phyloP scores from a whole-genome alignment of 768 basidiomycete genomes.

The Baorangia bicolor region DNA sequence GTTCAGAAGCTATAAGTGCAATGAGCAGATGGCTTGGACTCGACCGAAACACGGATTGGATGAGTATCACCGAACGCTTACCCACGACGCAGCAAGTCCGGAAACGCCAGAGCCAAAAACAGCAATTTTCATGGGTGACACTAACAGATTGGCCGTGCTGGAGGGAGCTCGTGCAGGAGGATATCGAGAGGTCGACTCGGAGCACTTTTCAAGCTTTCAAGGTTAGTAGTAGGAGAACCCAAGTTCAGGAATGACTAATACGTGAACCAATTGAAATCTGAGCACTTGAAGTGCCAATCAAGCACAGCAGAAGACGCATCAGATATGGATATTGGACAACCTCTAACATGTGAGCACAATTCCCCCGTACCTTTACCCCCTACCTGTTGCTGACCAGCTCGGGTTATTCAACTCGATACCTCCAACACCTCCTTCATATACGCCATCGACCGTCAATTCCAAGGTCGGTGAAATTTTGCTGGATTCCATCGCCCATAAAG shows the following conservation, averaged over 20 bases:
- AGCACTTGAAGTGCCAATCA: not conserved
- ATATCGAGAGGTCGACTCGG: not conserved
- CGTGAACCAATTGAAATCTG: not conserved
- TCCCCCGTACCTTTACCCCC: constrained; percentile 5
- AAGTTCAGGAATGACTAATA: not conserved
- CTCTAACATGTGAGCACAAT: not conserved
- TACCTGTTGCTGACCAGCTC: constrained; percentile 42
- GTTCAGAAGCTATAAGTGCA: constrained; percentile 55
- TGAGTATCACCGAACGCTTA: constrained; percentile 24
- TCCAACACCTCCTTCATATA: constrained; percentile 68
- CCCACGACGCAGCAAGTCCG: constrained; percentile 78
- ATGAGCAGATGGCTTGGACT: not conserved
- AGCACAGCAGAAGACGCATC: not conserved
- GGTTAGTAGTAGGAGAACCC: not conserved
- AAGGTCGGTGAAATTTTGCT: constrained; percentile 50
- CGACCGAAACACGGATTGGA: not conserved
- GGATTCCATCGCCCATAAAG: constrained; percentile 66
- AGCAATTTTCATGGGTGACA: constrained; percentile 46
- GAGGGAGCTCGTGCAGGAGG: not conserved
- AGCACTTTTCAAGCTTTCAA: not conserved
- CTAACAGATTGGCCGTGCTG: not conserved
- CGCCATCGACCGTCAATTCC: constrained; percentile 51
- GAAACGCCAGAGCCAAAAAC: constrained; percentile 79
- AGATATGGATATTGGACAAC: not conserved
- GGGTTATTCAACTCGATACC: constrained; percentile 58